Conservation (phyloP, 148 eudicot species). For the Drosera capensis region DNA sequence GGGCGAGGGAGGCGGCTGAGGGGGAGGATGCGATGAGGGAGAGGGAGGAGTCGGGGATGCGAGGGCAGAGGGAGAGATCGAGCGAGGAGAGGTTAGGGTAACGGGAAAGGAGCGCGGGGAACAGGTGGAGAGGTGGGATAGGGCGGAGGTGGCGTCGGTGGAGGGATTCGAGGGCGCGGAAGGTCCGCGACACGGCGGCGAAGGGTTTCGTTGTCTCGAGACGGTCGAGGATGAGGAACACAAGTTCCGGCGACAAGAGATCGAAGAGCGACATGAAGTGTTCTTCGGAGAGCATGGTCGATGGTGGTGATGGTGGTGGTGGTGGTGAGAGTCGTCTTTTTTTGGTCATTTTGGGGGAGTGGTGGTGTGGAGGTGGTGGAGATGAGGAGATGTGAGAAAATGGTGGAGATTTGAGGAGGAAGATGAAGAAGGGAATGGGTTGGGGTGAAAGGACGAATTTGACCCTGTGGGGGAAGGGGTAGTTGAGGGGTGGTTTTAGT, state of each 20-base stretch:
- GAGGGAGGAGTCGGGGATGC: constrained; percentile 26
- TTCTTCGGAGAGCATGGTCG: too few relatives aligned
- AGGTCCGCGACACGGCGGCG: constrained; percentile 37
- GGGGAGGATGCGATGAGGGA: constrained; percentile 9
- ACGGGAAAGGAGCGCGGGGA: constrained; percentile 23
- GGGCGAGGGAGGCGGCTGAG: constrained; percentile 20
- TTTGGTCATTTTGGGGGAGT: too few relatives aligned
- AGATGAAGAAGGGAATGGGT: too few relatives aligned
- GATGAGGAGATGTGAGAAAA: too few relatives aligned
- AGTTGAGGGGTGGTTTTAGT: too few relatives aligned
- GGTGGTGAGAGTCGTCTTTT: too few relatives aligned
- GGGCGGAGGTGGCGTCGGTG: constrained; percentile 40
- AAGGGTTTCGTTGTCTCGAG: constrained; percentile 40
- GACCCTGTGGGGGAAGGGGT: too few relatives aligned
- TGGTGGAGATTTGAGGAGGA: too few relatives aligned
- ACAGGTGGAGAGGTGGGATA: constrained; percentile 36
- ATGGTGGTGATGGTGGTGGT: not conserved
- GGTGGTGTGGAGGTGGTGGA: too few relatives aligned
- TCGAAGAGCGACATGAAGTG: too few relatives aligned
- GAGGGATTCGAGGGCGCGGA: constrained; percentile 32
- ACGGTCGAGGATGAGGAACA: constrained; percentile 30
- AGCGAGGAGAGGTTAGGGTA: constrained; percentile 25
- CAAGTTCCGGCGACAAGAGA: constrained; percentile 36
- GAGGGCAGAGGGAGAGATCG: constrained; percentile 54
- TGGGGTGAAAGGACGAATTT: too few relatives aligned